Base-by-base conservation (phyloP, 805 yeast genomes). In the Yamadazyma tumulicola region DNA sequence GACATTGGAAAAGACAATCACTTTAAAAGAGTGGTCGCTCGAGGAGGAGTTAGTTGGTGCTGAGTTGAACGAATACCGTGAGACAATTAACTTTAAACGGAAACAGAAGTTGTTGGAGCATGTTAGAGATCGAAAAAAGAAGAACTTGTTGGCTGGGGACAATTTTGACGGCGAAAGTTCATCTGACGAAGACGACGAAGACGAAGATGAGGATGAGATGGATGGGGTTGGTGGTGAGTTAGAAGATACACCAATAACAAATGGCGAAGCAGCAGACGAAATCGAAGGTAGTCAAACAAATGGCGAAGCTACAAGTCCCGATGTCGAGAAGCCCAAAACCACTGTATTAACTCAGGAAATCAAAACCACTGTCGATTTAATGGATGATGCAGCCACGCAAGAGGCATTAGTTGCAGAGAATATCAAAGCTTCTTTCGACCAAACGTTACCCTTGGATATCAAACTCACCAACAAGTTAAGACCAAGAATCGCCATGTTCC, bases 401-500 rank as follows among this genome's bases (percentile, higher is more conserved):
- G 73, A 64, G 46, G 65, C 66, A 6, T 54, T 66, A 31, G 53
- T 67, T 12, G 48, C 63, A 3, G 71, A 67, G 38, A 54, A 59
- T 36, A 63, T 54, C 31, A 64, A 50, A 51, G 61, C 50, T 34
- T 48, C 57, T 9, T 60, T 74, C 17, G 69, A 66, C 5, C 53
- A 66, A 17, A 61, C 65, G 35, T 51, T 64, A 38, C 76, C 79
- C 1, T 63, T 79, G 34, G 85, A 81, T 49, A 74, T 80, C 27
- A 64, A 73, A 31, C 48, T 66, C 19, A 64, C 65, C 5, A 48
- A 51, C 30, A 67, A 69, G 23, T 60, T 67, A 55, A 49, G 75
- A 67, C 56, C 74, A 52, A 57, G 70, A 67, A 55, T 75, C 70
- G 67, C 72, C 28, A 81, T 84, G 85, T 93, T 91, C 51, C 97